Percentiles rank a stretch among this genome's conserved stretches.
phyloP scores from a whole-genome alignment of 139 green algal species.

The Asterochloris sp. region DNA sequence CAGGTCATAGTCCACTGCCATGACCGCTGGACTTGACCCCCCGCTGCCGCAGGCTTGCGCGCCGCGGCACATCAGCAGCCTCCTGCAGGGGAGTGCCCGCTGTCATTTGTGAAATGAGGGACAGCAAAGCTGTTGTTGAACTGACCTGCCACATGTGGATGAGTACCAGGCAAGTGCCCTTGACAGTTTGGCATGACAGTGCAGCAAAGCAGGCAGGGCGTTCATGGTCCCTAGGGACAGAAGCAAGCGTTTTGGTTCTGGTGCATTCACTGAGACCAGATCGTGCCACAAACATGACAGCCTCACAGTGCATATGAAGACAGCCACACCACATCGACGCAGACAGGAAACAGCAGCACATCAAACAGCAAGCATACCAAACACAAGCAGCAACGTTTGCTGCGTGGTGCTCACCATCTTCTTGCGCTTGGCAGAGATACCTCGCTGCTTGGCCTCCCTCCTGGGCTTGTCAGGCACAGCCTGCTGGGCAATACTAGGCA shows the following conservation, averaged over 20 bases:
- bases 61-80: conserved; percentile 7
- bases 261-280: too few species aligned
- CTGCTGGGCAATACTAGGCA: conserved; percentile 28
- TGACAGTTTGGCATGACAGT: too few species aligned
- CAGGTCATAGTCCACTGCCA: conserved; percentile 9
- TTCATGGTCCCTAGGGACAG: too few species aligned
- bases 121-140: neutral
- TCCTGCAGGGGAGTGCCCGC: neutral
- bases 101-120: neutral
- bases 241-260: too few species aligned
- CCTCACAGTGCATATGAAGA: too few species aligned
- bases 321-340: too few species aligned
- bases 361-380: neutral
- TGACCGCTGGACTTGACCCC: conserved; percentile 29
- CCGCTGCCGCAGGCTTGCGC: conserved; percentile 33
- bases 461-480: neutral
- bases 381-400: neutral
- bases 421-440: conserved; percentile 12
- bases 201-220: too few species aligned
- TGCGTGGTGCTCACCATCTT: conserved; percentile 5
- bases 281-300: too few species aligned
- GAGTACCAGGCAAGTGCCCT: too few species aligned
- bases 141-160: neutral
- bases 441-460: neutral
- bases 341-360: too few species aligned